phyloP scores from a whole-genome alignment of 108 stramenopile species.

The Skeletonema marinoi region DNA sequence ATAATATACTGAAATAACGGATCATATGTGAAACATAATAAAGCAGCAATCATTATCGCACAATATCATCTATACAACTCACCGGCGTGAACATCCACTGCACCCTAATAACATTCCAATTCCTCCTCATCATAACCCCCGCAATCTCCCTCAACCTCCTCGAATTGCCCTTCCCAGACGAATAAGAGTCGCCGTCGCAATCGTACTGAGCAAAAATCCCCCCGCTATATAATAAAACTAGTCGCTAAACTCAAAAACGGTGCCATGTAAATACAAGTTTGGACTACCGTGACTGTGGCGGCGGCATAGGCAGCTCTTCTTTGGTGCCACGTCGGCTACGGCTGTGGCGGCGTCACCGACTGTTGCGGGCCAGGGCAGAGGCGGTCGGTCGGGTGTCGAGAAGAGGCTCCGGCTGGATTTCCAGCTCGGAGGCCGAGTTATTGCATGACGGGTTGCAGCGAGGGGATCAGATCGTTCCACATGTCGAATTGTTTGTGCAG shows the following conservation, averaged over 20 bases:
- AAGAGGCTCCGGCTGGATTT: background rate
- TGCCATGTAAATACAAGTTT: constrained; percentile 30
- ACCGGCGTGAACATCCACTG: constrained; percentile 38
- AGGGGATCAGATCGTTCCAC: too few relatives aligned
- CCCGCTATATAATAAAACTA: constrained; percentile 41
- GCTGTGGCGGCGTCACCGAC: background rate
- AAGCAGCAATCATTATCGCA: too few relatives aligned
- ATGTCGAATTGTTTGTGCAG: too few relatives aligned
- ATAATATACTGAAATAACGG: too few relatives aligned
- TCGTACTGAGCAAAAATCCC: constrained; percentile 63
- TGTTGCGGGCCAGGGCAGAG: constrained; percentile 6
- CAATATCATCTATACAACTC: constrained; percentile 3
- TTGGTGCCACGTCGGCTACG: constrained; percentile 5
- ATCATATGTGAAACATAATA: too few relatives aligned
- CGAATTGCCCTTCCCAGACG: constrained; percentile 56
- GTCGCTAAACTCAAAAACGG: constrained; percentile 38
- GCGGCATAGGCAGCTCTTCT: constrained; percentile 16
- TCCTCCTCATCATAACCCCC: constrained; percentile 39
- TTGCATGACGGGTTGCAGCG: too few relatives aligned
- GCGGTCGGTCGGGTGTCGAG: constrained; percentile 33
- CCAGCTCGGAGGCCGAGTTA: too few relatives aligned
- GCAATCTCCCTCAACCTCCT: constrained; percentile 36
- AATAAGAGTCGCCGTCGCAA: too few relatives aligned
- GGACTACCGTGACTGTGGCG: constrained; percentile 10
- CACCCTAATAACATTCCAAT: constrained; percentile 52